Base-by-base conservation (phyloP, 2,329 filamentous ascomycete species). In the Fusarium neocosmosporiellum region DNA sequence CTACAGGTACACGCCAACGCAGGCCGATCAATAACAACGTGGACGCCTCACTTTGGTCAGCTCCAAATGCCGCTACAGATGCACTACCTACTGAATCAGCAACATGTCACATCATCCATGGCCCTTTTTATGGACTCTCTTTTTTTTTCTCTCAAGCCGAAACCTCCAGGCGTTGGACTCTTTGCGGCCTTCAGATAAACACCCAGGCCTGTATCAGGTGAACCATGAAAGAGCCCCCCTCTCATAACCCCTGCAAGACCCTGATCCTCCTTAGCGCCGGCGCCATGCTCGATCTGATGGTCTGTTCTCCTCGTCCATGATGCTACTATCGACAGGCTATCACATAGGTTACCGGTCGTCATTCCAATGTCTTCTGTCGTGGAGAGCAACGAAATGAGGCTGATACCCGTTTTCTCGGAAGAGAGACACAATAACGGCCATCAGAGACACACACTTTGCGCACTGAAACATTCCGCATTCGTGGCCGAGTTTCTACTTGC, bases 171-270 rank as follows among this genome's bases (percentile, higher is more conserved):
- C 27, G 46, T 27, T 53, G 24, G 18, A 50, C 46, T 7, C 27
- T 53, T 48, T 39, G 34, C 4, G 33, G 50, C 50, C 31, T 36
- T 57, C 53, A 55, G 54, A 37, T 24, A 24, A 59, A 24, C 50
- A 48, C 66, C 37, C 57, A 71, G 43, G 50, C 41, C 61, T 57
- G 46, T 69, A 69, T 69, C 54, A 36, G 48, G 46, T 37, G 58
- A 63, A 50, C 48, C 37, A 66, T 53, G 50, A 39, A 13, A 41
- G 29, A 10, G 0, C 43, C 46, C 46, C 43, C 18, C 27, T n/a
- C 46, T 31, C 18, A 53, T 31, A n/a, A 31, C 64, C 69, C 70
- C 70, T 74, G 71, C 61, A 69, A 69, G 71, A 74, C 71, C 71
- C 71, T 73, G 70, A 71, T 27, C 43, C 41, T 36, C 39, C 43